Evolutionary conservation across 2,329 filamentous ascomycete genomes (phyloP).

Genomic region (Aspergillus awamori): DNA sequence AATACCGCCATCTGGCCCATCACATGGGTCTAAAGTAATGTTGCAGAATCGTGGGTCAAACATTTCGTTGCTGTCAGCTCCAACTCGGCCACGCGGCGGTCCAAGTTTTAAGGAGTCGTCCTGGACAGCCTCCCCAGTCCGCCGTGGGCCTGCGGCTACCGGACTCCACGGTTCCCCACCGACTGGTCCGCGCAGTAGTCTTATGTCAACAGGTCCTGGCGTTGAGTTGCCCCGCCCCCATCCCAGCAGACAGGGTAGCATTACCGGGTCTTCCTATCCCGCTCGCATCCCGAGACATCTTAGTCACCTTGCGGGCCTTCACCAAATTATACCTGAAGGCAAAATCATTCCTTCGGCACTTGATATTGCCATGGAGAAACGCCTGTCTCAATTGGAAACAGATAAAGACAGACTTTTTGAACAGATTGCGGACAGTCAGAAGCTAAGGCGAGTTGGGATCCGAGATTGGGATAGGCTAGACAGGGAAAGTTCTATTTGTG

Average conservation of each 20-base stretch:
- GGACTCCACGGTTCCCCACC: conserved; percentile 40
- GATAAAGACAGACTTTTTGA: conserved; percentile 50
- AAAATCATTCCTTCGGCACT: conserved; percentile 42
- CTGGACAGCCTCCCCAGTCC: conserved; percentile 36
- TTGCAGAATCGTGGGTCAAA: conserved; percentile 43
- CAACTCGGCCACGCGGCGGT: conserved; percentile 51
- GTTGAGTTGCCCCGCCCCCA: conserved; percentile 40
- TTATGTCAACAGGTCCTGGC: conserved; percentile 27
- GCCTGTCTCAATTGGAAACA: conserved; percentile 48
- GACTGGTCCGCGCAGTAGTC: conserved; percentile 41
- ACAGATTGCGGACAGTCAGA: conserved; percentile 50
- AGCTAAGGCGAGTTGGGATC: conserved; percentile 44
- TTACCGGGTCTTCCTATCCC: conserved; percentile 39
- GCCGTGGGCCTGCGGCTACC: conserved; percentile 36
- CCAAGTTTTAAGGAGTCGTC: conserved; percentile 37
- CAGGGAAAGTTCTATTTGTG: conserved; percentile 50
- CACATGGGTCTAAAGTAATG: conserved; percentile 38
- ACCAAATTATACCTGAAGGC: conserved; percentile 47
- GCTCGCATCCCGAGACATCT: conserved; percentile 42
- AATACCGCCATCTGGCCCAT: conserved; percentile 43
- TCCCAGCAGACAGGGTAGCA: conserved; percentile 41
- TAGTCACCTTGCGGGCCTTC: conserved; percentile 44
- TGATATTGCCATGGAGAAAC: conserved; percentile 46
- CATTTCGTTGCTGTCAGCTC: conserved; percentile 48
- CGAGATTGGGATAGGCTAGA: conserved; percentile 53